These are phyloP conservation scores for Helminthosporium solani DNA, from an alignment of 2,329 filamentous ascomycete species.

Conservation along the genomic window DNA sequence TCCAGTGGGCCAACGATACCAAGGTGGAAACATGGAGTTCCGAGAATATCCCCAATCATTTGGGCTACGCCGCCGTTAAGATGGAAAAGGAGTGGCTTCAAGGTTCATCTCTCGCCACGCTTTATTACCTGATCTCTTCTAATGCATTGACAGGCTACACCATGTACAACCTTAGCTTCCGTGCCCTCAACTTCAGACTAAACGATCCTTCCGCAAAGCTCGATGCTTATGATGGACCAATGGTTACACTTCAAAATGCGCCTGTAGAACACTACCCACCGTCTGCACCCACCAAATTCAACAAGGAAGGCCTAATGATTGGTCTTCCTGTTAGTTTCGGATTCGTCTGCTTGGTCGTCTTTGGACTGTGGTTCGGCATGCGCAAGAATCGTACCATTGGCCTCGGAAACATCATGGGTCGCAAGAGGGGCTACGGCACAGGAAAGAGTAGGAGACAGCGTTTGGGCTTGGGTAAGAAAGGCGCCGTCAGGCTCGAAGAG, in stretches of 20 bases:
- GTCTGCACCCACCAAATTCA: slow-evolving; percentile 17
- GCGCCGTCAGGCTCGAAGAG: slow-evolving; percentile 33
- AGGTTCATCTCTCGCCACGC: slow-evolving; percentile 12
- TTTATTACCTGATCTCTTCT: neutral
- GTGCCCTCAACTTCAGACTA: slow-evolving; percentile 32
- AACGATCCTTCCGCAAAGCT: slow-evolving; percentile 21
- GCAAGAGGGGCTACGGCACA: slow-evolving; percentile 41
- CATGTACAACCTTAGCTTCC: slow-evolving; percentile 42
- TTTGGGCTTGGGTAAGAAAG: slow-evolving; percentile 31
- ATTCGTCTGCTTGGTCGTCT: slow-evolving; percentile 39
- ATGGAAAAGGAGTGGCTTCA: slow-evolving; percentile 47
- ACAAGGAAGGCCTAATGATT: slow-evolving; percentile 42
- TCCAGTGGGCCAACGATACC: slow-evolving; percentile 40
- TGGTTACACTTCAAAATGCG: slow-evolving; percentile 37
- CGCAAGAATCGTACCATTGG: slow-evolving; percentile 42
- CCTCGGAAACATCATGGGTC: slow-evolving; percentile 39
- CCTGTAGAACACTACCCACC: slow-evolving; percentile 39
- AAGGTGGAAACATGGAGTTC: slow-evolving; percentile 41
- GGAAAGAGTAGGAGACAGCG: slow-evolving; percentile 41
- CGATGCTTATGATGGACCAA: slow-evolving; percentile 38
- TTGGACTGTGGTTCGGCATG: slow-evolving; percentile 46
- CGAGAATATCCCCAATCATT: slow-evolving; percentile 36
- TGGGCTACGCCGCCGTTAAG: slow-evolving; percentile 42
- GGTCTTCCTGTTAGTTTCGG: slow-evolving; percentile 46
- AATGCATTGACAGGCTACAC: slow-evolving; percentile 15